Evolutionary conservation across 164 flowering plant genomes (phyloP).

Genomic region (Aristolochia californica): DNA sequence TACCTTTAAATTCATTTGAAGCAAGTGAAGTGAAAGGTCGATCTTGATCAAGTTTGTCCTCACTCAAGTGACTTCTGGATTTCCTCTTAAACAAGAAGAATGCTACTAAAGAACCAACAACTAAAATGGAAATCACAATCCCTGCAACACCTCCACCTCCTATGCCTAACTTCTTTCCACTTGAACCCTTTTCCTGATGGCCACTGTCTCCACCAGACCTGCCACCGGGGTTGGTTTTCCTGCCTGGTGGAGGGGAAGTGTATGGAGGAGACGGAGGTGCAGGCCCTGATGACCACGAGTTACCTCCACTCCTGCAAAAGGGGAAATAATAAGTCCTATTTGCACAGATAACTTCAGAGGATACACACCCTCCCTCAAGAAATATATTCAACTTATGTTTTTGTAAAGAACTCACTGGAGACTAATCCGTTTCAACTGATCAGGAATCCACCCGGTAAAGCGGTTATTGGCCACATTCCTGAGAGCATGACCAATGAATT

Average conservation of each 20-base stretch:
- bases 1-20: slow-evolving; percentile 65
- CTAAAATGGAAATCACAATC: slow-evolving; percentile 56
- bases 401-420: slow-evolving; percentile 44
- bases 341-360: neutral
- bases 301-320: slow-evolving; percentile 51
- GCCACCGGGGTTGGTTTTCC: slow-evolving; percentile 19
- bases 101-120: slow-evolving; percentile 66
- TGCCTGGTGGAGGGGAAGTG: slow-evolving; percentile 48
- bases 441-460: slow-evolving; percentile 84
- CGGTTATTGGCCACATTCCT: slow-evolving; percentile 79
- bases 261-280: slow-evolving; percentile 96
- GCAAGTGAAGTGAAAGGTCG: slow-evolving; percentile 58
- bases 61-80: slow-evolving; percentile 41
- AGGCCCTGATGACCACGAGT: slow-evolving; percentile 57
- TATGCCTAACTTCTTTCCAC: slow-evolving; percentile 59
- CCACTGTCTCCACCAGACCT: slow-evolving; percentile 26
- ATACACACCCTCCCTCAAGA: neutral
- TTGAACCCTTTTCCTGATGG: slow-evolving; percentile 24
- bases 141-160: slow-evolving; percentile 82
- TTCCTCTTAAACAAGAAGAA: slow-evolving; percentile 69
- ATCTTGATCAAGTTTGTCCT: slow-evolving; percentile 54
- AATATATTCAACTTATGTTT: neutral
- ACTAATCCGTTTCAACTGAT: slow-evolving; percentile 49
- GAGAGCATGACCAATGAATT: slow-evolving; percentile 2
- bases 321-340: slow-evolving; percentile 3